These are phyloP conservation scores for Anthracocystis walkeri DNA, from an alignment of 1,284 basidiomycete genomes.

Conservation along the genomic window DNA sequence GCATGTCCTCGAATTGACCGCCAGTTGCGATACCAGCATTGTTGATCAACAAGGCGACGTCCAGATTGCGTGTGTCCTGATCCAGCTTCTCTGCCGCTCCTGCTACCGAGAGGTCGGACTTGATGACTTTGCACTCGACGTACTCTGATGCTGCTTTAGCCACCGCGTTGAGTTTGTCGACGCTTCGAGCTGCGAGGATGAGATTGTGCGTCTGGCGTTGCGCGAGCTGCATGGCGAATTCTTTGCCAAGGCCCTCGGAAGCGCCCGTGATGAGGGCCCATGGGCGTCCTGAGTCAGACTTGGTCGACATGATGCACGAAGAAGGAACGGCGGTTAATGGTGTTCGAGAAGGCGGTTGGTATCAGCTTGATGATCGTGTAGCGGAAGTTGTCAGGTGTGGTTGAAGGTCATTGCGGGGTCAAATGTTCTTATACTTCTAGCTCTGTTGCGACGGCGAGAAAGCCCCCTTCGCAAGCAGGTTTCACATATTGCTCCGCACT, in stretches of 20 bases:
- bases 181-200: slow-evolving; percentile 25
- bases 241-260: slow-evolving; percentile 31
- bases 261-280: slow-evolving; percentile 38
- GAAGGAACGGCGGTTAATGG: not conserved
- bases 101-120: slow-evolving; percentile 22
- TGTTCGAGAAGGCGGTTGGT: not conserved
- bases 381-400: not conserved
- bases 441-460: not conserved
- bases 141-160: slow-evolving; percentile 11
- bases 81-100: slow-evolving; percentile 34
- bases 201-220: slow-evolving; percentile 35
- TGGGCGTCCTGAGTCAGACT: slow-evolving; percentile 10
- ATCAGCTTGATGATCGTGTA: not conserved
- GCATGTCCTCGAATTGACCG: slow-evolving; percentile 30
- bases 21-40: slow-evolving; percentile 41
- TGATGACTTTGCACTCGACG: slow-evolving; percentile 29
- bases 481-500: not conserved
- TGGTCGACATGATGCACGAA: not conserved
- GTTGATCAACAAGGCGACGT: slow-evolving; percentile 36
- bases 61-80: slow-evolving; percentile 17
- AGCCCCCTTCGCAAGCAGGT: not conserved
- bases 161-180: slow-evolving; percentile 19
- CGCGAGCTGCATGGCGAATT: slow-evolving; percentile 23
- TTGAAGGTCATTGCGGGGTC: not conserved
- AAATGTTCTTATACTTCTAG: not conserved